Conservation (phyloP, 2,329 filamentous ascomycete genomes). For the Tetracladium maxilliforme region DNA sequence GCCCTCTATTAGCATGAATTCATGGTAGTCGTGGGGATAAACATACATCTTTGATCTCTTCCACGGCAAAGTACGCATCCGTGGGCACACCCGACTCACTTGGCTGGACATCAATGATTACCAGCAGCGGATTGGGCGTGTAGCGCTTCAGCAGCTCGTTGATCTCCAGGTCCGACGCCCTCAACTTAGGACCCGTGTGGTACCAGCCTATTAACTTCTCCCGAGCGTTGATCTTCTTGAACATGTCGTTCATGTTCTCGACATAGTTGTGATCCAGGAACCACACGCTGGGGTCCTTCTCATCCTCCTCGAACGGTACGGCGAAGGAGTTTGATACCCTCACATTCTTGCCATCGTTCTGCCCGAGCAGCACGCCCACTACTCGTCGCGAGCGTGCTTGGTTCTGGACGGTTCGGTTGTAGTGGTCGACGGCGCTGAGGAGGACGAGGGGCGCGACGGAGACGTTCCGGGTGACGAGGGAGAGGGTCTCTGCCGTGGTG, state of each 20-base stretch:
- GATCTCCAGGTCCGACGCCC: conserved; percentile 94
- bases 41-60: conserved; percentile 97
- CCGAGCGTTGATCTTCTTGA: conserved; percentile 98
- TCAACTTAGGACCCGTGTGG: conserved; percentile 91
- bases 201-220: conserved; percentile 99
- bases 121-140: conserved; percentile 86
- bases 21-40: conserved; percentile 1
- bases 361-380: conserved; percentile 84
- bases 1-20: conserved; percentile 4
- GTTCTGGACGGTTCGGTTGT: conserved; percentile 84
- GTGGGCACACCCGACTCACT: conserved; percentile 97
- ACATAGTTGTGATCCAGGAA: conserved; percentile 99
- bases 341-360: conserved; percentile 93
- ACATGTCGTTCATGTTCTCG: conserved; percentile 99
- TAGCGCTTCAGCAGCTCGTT: conserved; percentile 99
- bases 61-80: conserved; percentile 96
- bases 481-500: conserved; percentile 92
- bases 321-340: conserved; percentile 98
- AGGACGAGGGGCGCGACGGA: conserved; percentile 96
- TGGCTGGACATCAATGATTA: conserved; percentile 96
- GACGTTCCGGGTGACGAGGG: conserved; percentile 85
- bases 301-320: conserved; percentile 97
- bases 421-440: conserved; percentile 95
- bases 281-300: conserved; percentile 97
- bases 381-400: conserved; percentile 76